Percentiles rank a stretch among this genome's conserved stretches.
These are phyloP conservation scores for Physaria fendleri DNA, from an alignment of 345 rosid genomes.

Conservation along the genomic window DNA sequence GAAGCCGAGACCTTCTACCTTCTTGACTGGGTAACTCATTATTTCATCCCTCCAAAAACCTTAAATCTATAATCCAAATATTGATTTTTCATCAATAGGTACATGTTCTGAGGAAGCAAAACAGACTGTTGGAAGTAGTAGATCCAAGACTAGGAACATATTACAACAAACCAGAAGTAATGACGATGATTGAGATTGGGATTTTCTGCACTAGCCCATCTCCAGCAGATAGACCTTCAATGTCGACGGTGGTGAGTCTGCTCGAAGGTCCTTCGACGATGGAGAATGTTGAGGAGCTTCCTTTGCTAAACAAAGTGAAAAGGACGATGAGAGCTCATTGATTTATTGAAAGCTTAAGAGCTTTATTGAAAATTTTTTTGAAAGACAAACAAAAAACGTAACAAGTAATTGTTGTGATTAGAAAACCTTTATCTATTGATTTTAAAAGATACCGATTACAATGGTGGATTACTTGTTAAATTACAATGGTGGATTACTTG, in stretches of 20 bases:
- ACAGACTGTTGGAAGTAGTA: slow-evolving; percentile 32
- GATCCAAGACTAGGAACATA: slow-evolving; percentile 39
- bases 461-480: no score
- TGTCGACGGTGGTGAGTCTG: slow-evolving; percentile 53
- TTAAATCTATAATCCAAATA: background rate
- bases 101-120: slow-evolving; percentile 32
- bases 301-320: slow-evolving; percentile 1
- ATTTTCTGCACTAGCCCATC: slow-evolving; percentile 36
- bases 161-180: slow-evolving; percentile 36
- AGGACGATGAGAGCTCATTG: slow-evolving; percentile 5
- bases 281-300: slow-evolving; percentile 20
- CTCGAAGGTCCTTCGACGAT: slow-evolving; percentile 38
- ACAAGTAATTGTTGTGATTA: no score
- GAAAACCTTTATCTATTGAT: no score
- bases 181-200: slow-evolving; percentile 39
- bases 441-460: no score
- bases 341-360: no score
- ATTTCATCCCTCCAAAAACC: background rate
- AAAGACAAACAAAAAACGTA: no score
- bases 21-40: slow-evolving; percentile 35
- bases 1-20: slow-evolving; percentile 30
- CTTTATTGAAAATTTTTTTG: no score
- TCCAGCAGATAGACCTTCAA: slow-evolving; percentile 37
- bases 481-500: no score
- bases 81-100: slow-evolving; percentile 28